Conservation (phyloP, 2,329 filamentous ascomycete species). For the Orbilia ellipsospora region DNA sequence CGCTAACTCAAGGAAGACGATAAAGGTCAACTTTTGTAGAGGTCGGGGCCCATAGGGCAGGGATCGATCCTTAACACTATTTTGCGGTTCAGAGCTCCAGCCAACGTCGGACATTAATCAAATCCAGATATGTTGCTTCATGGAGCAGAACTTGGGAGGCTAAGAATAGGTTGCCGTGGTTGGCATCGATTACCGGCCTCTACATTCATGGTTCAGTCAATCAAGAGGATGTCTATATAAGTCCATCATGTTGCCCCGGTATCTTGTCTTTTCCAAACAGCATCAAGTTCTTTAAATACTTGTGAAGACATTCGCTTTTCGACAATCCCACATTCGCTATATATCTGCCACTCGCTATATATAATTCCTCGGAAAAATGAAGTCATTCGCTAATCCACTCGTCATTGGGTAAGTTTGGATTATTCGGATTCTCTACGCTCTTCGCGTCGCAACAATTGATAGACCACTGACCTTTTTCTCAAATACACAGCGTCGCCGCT, state of each 20-base stretch:
- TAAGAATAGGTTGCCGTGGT: neutral
- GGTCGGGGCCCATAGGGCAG: neutral
- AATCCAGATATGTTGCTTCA: constrained; percentile 1
- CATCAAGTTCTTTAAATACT: constrained; percentile 8
- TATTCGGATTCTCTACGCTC: neutral
- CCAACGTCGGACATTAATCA: constrained; percentile 26
- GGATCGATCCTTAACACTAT: neutral
- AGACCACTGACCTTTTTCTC: neutral
- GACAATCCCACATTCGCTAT: constrained; percentile 13
- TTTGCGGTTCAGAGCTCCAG: constrained; percentile 10
- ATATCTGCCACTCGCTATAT: constrained; percentile 1
- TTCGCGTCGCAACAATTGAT: neutral
- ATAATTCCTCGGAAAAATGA: constrained; percentile 8
- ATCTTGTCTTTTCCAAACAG: neutral
- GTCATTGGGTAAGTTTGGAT: constrained; percentile 20
- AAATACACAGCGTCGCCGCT: constrained; percentile 4
- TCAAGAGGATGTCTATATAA: constrained; percentile 11
- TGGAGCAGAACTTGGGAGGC: constrained; percentile 6
- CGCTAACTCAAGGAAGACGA: constrained; percentile 1
- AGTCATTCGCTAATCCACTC: constrained; percentile 29
- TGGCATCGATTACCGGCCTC: constrained; percentile 10
- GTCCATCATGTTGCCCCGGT: neutral
- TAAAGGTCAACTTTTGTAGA: constrained; percentile 7
- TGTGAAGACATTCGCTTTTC: constrained; percentile 4
- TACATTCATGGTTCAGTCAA: neutral